Evolutionary conservation across 306 rosid species (phyloP), one percentile per base, ranked within the genome.

Genomic region (Cucumis sativus): DNA sequence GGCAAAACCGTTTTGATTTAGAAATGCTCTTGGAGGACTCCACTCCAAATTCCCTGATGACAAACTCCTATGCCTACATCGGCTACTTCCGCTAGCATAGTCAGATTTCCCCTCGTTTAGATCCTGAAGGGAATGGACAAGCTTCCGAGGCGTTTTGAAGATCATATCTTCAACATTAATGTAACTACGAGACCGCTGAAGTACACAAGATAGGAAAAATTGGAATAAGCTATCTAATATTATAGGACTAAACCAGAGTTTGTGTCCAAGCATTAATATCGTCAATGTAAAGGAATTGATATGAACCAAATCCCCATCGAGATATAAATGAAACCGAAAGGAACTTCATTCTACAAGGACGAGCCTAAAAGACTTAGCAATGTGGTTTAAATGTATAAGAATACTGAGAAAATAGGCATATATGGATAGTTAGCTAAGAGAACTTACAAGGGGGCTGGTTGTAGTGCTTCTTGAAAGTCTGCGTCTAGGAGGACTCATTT

Each of bases 41-140:
- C 92, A 86, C 33, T 82, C 84, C 79, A 84, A 77, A 37, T 88
- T 82, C 61, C 80, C 80, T 13, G 89, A 81, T 43, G 92, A 89
- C 54, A 84, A 86, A 79, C 89, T 89, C 84, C 84, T 88, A 77
- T 76, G 43, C 71, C 85, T 84, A 73, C 43, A 40, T 40, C 86
- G 72, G 28, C 47, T 59, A 37, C 47, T 85, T 59, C 80, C 85
- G 84, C 77, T 84, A 49, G 86, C 88, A 77, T 66, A 83, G 77
- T 76, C 84, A 2, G 89, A 88, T 75, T 77, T 82, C 17, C 23
- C 82, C n/a, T 80, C 82, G 60, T 66, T 71, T 79, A 78, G 82
- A 76, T 90, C 92, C 84, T 90, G 96, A 76, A 89, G 95, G 74
- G 98, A 92, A 83, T 84, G 91, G 73, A 90, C 82, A 68, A 88